Base-by-base conservation (phyloP, 2,329 filamentous ascomycete genomes). In the Aureobasidium pullulans region DNA sequence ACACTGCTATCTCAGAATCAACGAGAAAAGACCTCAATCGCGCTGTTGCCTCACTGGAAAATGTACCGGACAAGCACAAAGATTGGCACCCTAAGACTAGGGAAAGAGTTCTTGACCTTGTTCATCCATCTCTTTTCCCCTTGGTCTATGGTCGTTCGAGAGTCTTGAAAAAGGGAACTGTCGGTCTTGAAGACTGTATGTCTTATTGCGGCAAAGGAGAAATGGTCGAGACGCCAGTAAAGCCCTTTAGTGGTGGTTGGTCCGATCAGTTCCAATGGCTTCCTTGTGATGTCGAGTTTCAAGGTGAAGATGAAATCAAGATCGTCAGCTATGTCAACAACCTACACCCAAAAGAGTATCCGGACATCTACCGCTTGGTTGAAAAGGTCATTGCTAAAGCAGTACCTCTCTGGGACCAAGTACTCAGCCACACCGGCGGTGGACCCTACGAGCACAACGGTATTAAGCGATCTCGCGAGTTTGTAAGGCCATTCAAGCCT, bases 101-200 rank as follows among this genome's bases (percentile, higher is more conserved):
- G 34, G 69, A 73, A 1, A 78, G 77, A 61, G 83, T 88, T 1
- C 77, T 85, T 0, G 80, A 88, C 65, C 72, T 88, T 1, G 77
- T 88, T 5, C 79, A 88, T 63, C 84, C 85, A 1, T 87, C 83
- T 0, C 72, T 88, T 6, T 88, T 79, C 63, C 84, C 85, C 0
- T 68, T 88, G 0, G 67, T 82, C 1, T 84, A 82, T 64, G 81
- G 80, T 0, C 69, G 70, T 11, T 77, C 76, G 2, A 73, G 73
- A 4, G 73, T 76, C 3, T 63, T 83, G 0, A 44, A 63, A 10
- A 64, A 71, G 4, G 67, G 65, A 2, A 62, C 59, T 2, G 69
- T 75, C 3, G 62, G 67, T 0, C 62, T 75, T 3, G 47, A 64
- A 3, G 66, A 71, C 39, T 72, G 69, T 23, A 63, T 67, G 6